Percentiles rank a stretch among this genome's conserved stretches.
phyloP scores from a whole-genome alignment of 2,329 filamentous ascomycete species.

The Chalara sp. region DNA sequence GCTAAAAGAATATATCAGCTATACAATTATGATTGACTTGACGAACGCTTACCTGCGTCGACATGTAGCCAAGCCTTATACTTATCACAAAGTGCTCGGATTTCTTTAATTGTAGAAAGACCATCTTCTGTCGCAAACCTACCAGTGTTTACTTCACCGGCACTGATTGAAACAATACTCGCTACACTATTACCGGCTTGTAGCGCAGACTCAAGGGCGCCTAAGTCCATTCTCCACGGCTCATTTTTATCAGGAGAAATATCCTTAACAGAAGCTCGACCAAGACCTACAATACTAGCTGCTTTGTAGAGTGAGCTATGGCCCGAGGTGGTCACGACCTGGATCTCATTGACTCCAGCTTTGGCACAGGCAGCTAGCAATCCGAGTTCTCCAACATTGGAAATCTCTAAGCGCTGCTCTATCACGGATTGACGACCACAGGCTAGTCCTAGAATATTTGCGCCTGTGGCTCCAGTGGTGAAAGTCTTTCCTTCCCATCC shows the following conservation, averaged over 20 bases:
- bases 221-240: slow-evolving; percentile 66
- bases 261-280: slow-evolving; percentile 59
- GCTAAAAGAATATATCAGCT: slow-evolving; percentile 37
- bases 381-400: slow-evolving; percentile 61
- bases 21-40: background rate
- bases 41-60: slow-evolving; percentile 56
- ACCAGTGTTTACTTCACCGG: slow-evolving; percentile 87
- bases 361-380: slow-evolving; percentile 57
- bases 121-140: slow-evolving; percentile 58
- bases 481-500: slow-evolving; percentile 71
- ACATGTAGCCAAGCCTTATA: slow-evolving; percentile 83
- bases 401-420: slow-evolving; percentile 26
- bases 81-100: slow-evolving; percentile 65
- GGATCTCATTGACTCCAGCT: slow-evolving; percentile 60
- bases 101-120: slow-evolving; percentile 34
- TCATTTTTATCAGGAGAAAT: slow-evolving; percentile 44
- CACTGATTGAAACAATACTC: slow-evolving; percentile 76
- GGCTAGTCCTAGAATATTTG: slow-evolving; percentile 59
- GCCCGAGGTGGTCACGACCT: slow-evolving; percentile 72
- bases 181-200: slow-evolving; percentile 42
- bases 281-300: slow-evolving; percentile 74
- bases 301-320: slow-evolving; percentile 84
- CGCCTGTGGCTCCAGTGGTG: slow-evolving; percentile 64
- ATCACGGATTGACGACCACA: slow-evolving; percentile 66
- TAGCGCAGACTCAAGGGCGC: slow-evolving; percentile 55